Conservation (phyloP, 2,329 filamentous ascomycete species). For the Cryphonectria japonica region DNA sequence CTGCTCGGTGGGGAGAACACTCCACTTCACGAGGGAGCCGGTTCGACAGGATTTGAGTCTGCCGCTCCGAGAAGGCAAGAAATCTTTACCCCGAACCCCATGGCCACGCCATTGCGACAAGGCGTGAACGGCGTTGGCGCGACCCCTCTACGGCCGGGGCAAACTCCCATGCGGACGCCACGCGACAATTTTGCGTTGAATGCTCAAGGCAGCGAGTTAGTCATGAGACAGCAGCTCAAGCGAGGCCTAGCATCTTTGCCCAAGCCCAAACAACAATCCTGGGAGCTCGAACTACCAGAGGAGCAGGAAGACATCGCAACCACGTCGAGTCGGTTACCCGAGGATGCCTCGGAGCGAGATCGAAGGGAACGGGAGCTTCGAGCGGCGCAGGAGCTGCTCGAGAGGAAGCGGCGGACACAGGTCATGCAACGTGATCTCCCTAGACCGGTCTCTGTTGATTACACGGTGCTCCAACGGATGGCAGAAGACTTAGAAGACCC, state of each 20-base stretch:
- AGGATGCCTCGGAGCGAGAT: slow-evolving; percentile 74
- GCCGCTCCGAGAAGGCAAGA: slow-evolving; percentile 79
- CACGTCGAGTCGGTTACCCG: slow-evolving; percentile 46
- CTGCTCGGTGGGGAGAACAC: slow-evolving; percentile 93
- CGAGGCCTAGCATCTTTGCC: slow-evolving; percentile 80
- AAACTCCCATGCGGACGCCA: slow-evolving; percentile 86
- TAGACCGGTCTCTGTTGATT: slow-evolving; percentile 73
- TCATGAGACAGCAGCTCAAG: slow-evolving; percentile 69
- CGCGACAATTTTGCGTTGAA: slow-evolving; percentile 89
- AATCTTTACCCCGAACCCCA: slow-evolving; percentile 89
- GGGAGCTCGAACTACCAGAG: slow-evolving; percentile 90
- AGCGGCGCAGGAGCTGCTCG: slow-evolving; percentile 69
- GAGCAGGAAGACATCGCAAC: slow-evolving; percentile 67
- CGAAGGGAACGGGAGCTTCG: slow-evolving; percentile 73
- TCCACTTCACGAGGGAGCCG: slow-evolving; percentile 77
- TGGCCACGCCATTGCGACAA: slow-evolving; percentile 84
- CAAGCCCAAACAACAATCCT: slow-evolving; percentile 90
- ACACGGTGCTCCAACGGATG: slow-evolving; percentile 67
- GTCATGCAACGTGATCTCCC: slow-evolving; percentile 88
- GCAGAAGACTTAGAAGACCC: slow-evolving; percentile 66
- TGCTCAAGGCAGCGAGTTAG: slow-evolving; percentile 65
- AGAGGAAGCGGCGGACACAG: slow-evolving; percentile 83
- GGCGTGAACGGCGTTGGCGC: slow-evolving; percentile 65
- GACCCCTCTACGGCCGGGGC: slow-evolving; percentile 71
- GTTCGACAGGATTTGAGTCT: slow-evolving; percentile 86